phyloP scores from a whole-genome alignment of 2,329 filamentous ascomycete species.

The Ophiocordyceps unilateralis region DNA sequence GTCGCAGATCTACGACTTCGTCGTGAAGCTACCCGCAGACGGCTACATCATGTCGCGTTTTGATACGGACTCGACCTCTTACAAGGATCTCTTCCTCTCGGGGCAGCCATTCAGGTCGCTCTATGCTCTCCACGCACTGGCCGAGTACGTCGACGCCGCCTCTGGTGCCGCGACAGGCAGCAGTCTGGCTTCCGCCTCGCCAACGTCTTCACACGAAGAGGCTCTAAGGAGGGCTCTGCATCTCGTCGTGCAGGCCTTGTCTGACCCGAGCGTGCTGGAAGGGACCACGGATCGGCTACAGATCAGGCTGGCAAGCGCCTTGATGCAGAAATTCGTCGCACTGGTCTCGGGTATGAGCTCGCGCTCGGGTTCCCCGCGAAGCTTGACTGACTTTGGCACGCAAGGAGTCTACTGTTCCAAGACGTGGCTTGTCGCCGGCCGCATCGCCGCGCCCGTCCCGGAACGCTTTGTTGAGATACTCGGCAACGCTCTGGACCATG shows the following conservation, averaged over 20 bases:
- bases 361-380: not conserved
- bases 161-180: slow-evolving; percentile 11
- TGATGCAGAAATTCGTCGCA: slow-evolving; percentile 12
- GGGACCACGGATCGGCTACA: slow-evolving; percentile 9
- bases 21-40: slow-evolving; percentile 53
- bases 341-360: slow-evolving; percentile 10
- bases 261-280: slow-evolving; percentile 34
- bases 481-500: slow-evolving; percentile 6
- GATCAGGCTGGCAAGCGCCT: slow-evolving; percentile 10
- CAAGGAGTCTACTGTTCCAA: not conserved
- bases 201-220: slow-evolving; percentile 1
- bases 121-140: slow-evolving; percentile 53
- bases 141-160: slow-evolving; percentile 36
- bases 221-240: slow-evolving; percentile 24
- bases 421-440: not conserved
- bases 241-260: slow-evolving; percentile 43
- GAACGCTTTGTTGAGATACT: slow-evolving; percentile 10
- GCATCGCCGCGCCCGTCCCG: slow-evolving; percentile 13
- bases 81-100: slow-evolving; percentile 47
- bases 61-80: slow-evolving; percentile 30
- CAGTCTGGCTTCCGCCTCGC: not conserved
- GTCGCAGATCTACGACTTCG: slow-evolving; percentile 48
- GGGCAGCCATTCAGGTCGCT: slow-evolving; percentile 55
- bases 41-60: slow-evolving; percentile 43
- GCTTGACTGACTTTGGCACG: not conserved